Conservation (phyloP, 1,139 yeast species). For the Yamadazyma mexicana region DNA sequence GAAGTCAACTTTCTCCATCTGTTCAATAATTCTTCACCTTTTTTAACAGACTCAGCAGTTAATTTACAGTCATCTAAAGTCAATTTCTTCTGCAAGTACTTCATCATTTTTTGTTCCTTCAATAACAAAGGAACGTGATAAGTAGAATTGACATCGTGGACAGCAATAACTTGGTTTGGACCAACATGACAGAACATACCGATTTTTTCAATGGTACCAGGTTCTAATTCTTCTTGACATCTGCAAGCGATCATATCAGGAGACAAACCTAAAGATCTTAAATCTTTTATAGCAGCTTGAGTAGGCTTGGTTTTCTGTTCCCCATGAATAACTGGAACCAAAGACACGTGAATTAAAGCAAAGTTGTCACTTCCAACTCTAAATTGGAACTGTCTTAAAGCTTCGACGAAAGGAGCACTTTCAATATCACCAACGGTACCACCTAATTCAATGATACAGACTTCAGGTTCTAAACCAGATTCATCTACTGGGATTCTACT, state of each 20-base stretch:
- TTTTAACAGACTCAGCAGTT: slow-evolving; percentile 52
- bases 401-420: slow-evolving; percentile 98
- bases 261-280: slow-evolving; percentile 89
- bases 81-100: slow-evolving; percentile 70
- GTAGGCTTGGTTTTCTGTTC: slow-evolving; percentile 99
- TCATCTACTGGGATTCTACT: slow-evolving; percentile 91
- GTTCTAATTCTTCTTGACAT: slow-evolving; percentile 81
- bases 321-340: slow-evolving; percentile 96
- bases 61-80: slow-evolving; percentile 53
- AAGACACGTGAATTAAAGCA: slow-evolving; percentile 93
- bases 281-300: slow-evolving; percentile 96
- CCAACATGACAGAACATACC: slow-evolving; percentile 99
- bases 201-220: slow-evolving; percentile 85
- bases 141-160: slow-evolving; percentile 94
- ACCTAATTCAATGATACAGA: slow-evolving; percentile 95
- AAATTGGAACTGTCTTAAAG: slow-evolving; percentile 97
- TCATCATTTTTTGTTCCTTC: slow-evolving; percentile 82
- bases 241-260: slow-evolving; percentile 99
- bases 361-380: slow-evolving; percentile 93
- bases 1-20: slow-evolving; percentile 82
- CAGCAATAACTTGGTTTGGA: slow-evolving; percentile 94
- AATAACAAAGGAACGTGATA: slow-evolving; percentile 94
- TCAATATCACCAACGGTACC: slow-evolving; percentile 99
- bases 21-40: slow-evolving; percentile 68
- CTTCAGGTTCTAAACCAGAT: slow-evolving; percentile 84